Evolutionary conservation across 176 grass and related monocot species (phyloP).

Genomic region (Eragrostis nindensis): DNA sequence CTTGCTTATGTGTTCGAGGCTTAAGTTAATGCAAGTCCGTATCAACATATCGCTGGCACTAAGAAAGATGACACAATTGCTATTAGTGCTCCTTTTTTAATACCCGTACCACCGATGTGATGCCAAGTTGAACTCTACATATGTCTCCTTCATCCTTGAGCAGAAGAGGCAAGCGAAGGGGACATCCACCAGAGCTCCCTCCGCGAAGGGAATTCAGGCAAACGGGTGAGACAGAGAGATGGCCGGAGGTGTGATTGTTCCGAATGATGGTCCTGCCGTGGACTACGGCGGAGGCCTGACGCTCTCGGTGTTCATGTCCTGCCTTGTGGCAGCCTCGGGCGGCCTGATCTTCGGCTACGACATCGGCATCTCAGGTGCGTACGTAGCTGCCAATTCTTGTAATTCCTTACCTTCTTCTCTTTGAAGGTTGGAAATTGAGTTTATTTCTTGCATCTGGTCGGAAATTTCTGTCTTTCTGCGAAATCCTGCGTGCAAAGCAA

Average conservation of each 20-base stretch:
- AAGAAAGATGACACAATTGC: neutral
- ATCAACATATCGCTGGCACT: neutral
- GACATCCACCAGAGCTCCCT: neutral
- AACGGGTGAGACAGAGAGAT: conserved; percentile 30
- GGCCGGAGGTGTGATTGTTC: conserved; percentile 47
- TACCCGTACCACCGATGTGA: neutral
- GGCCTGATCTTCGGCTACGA: conserved; percentile 94
- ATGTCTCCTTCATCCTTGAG: neutral
- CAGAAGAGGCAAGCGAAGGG: neutral
- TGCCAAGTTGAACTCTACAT: neutral
- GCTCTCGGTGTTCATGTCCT: conserved; percentile 61
- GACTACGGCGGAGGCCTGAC: conserved; percentile 68
- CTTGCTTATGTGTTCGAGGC: neutral
- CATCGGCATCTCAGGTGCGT: conserved; percentile 86
- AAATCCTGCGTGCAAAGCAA: neutral
- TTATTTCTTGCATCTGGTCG: neutral
- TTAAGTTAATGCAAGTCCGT: neutral
- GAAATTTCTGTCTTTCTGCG: neutral
- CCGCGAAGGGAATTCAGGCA: neutral
- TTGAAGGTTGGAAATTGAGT: too few species aligned
- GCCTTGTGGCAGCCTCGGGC: conserved; percentile 83
- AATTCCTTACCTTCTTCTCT: too few species aligned
- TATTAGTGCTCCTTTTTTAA: conserved; percentile 3
- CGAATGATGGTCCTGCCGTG: conserved; percentile 7
- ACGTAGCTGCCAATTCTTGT: too few species aligned